Evolutionary conservation across 192 early-diverging fungal genomes (phyloP), one percentile per base, ranked within the genome.

Genomic region (Backusella sp.): DNA sequence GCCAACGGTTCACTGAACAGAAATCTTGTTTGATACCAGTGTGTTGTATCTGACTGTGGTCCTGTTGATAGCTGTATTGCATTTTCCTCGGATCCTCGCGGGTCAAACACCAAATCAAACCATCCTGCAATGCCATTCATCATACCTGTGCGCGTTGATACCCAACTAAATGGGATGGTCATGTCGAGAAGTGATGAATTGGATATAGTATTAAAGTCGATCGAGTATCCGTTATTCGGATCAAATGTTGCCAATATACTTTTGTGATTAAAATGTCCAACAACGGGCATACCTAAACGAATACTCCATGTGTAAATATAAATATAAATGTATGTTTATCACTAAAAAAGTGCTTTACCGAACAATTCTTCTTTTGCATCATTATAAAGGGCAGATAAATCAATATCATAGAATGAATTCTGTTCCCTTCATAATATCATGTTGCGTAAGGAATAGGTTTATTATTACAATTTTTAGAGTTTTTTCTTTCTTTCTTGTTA

Each of bases 11-110:
- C 96, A 79, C 91, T 91, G 26, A 98, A 90, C 74, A 99, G 74
- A 80, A 99, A 92, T 11, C 96, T 90, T 23, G 96, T 94, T 84
- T 99, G 97, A 77, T 99, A 96, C 98, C 98, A 99, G 79, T 99
- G 98, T 15, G 98, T 99, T 9, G 90, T 90, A 37, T 96, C 94
- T 5, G 95, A 88, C 36, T 87, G 75, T 6, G 97, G 97, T 8
- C 87, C 86, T 4, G 97, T 99, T 14, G 94, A 92, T 86, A 99
- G 92, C 21, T 84, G 73, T 23, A 89, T 81, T n/a, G 89, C 86
- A 39, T 88, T 86, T 6, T 87, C 89, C 26, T 84, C 73, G 0
- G 34, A 11, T 1, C 32, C 70, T 19, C 87, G 85, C 32, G 92
- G 90, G n/a, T 86, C 87, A 86, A 91, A 98, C 66, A 82, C 86